These are phyloP conservation scores for Clarireedia sp. DNA, from an alignment of 2,329 filamentous ascomycete species.

Conservation along the genomic window DNA sequence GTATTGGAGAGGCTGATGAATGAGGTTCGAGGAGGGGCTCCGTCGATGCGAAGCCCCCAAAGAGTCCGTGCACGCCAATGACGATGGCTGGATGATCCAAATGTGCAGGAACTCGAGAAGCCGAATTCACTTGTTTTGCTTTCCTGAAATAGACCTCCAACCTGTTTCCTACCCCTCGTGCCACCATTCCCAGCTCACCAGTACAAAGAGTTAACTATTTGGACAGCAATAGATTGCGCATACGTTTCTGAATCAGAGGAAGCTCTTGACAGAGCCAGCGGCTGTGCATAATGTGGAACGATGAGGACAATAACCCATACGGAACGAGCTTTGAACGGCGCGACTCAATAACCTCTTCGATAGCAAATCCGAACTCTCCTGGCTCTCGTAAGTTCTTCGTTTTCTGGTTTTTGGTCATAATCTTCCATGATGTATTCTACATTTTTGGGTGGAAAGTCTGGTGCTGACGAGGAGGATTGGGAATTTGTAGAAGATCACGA, in stretches of 20 bases:
- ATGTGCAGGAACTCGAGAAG: too few species aligned
- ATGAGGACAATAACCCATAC: constrained; percentile 98
- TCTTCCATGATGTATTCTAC: constrained; percentile 31
- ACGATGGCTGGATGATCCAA: neutral
- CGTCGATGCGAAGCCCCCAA: too few species aligned
- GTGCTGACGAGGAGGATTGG: constrained; percentile 38
- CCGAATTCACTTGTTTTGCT: too few species aligned
- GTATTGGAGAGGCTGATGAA: too few species aligned
- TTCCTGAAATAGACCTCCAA: too few species aligned
- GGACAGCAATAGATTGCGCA: neutral
- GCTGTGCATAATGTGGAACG: constrained; percentile 77
- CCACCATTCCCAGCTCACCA: too few species aligned
- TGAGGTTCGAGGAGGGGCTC: too few species aligned
- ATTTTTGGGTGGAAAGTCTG: constrained; percentile 25
- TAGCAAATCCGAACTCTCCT: constrained; percentile 57
- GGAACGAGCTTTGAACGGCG: constrained; percentile 82
- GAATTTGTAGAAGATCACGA: constrained; percentile 37
- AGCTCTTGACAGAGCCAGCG: neutral
- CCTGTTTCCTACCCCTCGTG: neutral
- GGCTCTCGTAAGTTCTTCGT: constrained; percentile 39
- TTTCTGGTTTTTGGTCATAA: neutral
- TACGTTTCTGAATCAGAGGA: neutral
- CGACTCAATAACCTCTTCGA: constrained; percentile 67
- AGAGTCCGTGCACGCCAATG: neutral
- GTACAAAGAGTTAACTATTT: too few species aligned